Percentiles rank a stretch among this genome's conserved stretches.
phyloP scores from a whole-genome alignment of 2,329 filamentous ascomycete species.

The Arthrinium phaeospermum region DNA sequence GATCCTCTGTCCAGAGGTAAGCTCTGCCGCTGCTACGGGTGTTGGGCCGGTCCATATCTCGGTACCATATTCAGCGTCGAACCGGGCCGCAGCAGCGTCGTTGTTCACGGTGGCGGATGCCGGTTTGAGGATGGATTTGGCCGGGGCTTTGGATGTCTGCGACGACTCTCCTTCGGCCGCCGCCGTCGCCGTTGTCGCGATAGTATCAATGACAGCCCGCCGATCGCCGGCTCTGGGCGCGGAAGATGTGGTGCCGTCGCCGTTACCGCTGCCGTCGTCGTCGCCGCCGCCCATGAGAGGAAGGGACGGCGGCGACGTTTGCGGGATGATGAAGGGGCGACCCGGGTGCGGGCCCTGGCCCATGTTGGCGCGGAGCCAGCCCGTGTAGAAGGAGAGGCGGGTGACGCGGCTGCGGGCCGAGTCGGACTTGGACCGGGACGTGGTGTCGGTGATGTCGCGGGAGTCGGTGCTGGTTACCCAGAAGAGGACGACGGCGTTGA shows the following conservation, averaged over 20 bases:
- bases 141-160: neutral
- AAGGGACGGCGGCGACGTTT: neutral
- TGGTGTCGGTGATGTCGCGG: neutral
- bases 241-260: neutral
- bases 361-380: constrained; percentile 4
- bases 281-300: neutral
- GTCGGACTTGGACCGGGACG: neutral
- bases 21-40: neutral
- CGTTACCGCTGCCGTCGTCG: neutral
- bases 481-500: constrained; percentile 9
- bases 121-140: neutral
- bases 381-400: neutral
- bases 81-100: neutral
- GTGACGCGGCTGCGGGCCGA: constrained; percentile 3
- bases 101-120: neutral
- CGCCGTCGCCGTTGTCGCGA: neutral
- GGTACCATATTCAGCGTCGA: neutral
- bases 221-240: neutral
- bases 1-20: too few relatives aligned
- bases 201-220: neutral
- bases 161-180: neutral
- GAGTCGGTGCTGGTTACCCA: neutral
- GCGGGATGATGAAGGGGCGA: neutral
- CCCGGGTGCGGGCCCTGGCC: constrained; percentile 8
- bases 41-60: neutral